Evolutionary conservation across 164 flowering plant genomes (phyloP).

Genomic region (Chloranthus sessilifolius): DNA sequence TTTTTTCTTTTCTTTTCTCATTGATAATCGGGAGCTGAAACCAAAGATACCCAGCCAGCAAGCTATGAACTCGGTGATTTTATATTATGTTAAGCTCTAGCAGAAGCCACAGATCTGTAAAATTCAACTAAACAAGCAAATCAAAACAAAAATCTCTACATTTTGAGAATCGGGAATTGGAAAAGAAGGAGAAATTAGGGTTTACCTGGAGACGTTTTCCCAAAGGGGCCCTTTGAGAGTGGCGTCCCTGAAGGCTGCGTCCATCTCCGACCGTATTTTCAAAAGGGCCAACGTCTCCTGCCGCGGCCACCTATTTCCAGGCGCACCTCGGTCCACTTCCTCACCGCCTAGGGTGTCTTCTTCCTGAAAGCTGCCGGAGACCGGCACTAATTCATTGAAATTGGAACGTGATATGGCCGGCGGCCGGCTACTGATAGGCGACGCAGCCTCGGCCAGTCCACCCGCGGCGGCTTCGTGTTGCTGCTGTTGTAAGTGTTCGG

Average conservation of each 20-base stretch:
- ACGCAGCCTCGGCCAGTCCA: constrained; percentile 22
- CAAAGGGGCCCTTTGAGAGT: constrained; percentile 85
- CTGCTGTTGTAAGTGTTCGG: constrained; percentile 10
- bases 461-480: neutral
- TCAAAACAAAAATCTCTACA: too few species aligned
- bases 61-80: too few species aligned
- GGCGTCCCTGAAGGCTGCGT: constrained; percentile 64
- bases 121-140: too few species aligned
- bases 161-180: too few species aligned
- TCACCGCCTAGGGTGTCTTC: constrained; percentile 31
- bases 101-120: too few species aligned
- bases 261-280: constrained; percentile 86
- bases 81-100: too few species aligned
- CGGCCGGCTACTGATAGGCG: constrained; percentile 40
- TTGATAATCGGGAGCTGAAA: too few species aligned
- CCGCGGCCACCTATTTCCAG: constrained; percentile 71
- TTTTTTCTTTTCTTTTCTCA: too few species aligned
- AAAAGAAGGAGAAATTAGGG: too few species aligned
- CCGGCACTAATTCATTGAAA: constrained; percentile 34
- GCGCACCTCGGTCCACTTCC: constrained; percentile 28
- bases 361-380: constrained; percentile 15
- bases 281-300: constrained; percentile 79
- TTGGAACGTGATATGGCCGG: constrained; percentile 29
- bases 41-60: too few species aligned
- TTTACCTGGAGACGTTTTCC: constrained; percentile 88